Base-by-base conservation (phyloP, 2,329 filamentous ascomycete species). In the Aspergillus intermedius region DNA sequence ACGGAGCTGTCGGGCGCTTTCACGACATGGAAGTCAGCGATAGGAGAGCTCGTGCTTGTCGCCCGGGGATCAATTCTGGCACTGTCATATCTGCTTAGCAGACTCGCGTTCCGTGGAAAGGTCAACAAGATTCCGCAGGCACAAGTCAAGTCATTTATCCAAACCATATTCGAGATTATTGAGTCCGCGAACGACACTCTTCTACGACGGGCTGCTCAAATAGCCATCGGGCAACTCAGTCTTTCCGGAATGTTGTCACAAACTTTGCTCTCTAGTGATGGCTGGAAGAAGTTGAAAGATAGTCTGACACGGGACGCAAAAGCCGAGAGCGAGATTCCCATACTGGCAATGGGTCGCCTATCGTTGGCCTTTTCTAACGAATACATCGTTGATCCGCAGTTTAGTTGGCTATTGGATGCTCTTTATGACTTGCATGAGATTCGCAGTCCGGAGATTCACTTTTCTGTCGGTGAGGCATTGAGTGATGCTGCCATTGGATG, bases 401-500 rank as follows among this genome's bases (percentile, higher is more conserved):
- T 67, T 39, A 59, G 65, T 3, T 70, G 76, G 8, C 79, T 95
- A 5, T 69, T 89, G 10, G 76, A 82, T 9, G 82, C 80, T 23
- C 73, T 97, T 0, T 87, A 91, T 63, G 77, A 77, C 8, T 74
- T 97, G 3, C 86, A 94, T 58, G 90, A 95, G 62, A 81, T 93
- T 40, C 88, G 88, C 57, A 86, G 90, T 57, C 81, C 87, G 0
- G 91, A 97, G 65, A 79, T 91, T 1, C 91, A 96, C 53, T 96
- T 98, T 63, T 82, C 89, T 0, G 83, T 95, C 23, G 93, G 93
- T 12, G 91, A 95, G 64, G 89, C 93, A 10, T 78, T 97, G 46
- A 86, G 87, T 42, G 87, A 87, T 42, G 80, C 86, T 5, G 79
- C 88, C 34, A 82, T 79, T 34, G 84, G 91, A 35, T 97, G 91